Evolutionary conservation across 78 protist species (phyloP), one percentile per base, ranked within the genome.

Genomic region (Parvularia atlantis): DNA sequence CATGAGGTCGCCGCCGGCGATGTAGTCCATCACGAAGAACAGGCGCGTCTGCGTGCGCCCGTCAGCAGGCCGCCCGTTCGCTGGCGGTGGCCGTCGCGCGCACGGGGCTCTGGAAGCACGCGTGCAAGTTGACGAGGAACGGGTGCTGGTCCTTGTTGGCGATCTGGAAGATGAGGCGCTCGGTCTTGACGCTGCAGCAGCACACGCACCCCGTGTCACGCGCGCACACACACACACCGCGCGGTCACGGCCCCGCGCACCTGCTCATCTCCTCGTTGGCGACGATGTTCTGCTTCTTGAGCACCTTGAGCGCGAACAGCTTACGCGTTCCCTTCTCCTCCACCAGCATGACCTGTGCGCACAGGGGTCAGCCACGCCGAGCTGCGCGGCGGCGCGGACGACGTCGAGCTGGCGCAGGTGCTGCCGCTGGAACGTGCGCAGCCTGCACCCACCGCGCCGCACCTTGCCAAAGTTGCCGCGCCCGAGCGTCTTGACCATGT

Each of bases 1-100:
- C 66, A 89, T 89, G 50, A 92, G 77, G 46, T 92, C 97, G 14
- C 97, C 97, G 66, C 93, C 93, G 41, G 67, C 69, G 58, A 86
- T 84, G 61, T 77, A 88, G 46, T 88, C 93, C 77, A 87, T 71
- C 71, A 71, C 72, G 26, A 78, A 71, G 60, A 78, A 86, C 31
- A 82, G 37, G 46, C 43, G 60, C 26, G 24, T 44, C 30, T 22
- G 69, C n/a, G n/a, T n/a, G n/a, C n/a, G n/a, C n/a, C n/a, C 63
- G 35, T 33, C 28, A n/a, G n/a, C n/a, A n/a, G n/a, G n/a, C n/a
- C n/a, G n/a, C n/a, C n/a, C n/a, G n/a, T n/a, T n/a, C n/a, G n/a
- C n/a, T n/a, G n/a, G n/a, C n/a, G n/a, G n/a, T n/a, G n/a, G n/a
- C n/a, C n/a, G n/a, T n/a, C n/a, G n/a, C n/a, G n/a, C n/a, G n/a